Percentiles rank a stretch among this genome's conserved stretches.
Conservation (phyloP, 371 early-diverging fungal genomes). For the Syncephalastrum racemosum region DNA sequence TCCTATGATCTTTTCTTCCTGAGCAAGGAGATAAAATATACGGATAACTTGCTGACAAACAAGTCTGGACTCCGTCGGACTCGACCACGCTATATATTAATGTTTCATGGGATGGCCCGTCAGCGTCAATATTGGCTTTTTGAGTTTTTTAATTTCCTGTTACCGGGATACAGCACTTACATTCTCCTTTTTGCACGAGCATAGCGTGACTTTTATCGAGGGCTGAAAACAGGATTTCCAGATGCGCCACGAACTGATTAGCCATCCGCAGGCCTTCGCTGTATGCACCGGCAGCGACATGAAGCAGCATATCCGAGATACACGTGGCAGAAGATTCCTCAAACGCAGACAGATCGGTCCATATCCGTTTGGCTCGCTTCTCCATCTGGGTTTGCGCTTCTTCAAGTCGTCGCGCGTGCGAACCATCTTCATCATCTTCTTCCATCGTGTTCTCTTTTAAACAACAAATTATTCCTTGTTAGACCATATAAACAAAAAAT, state of each 20-base stretch:
- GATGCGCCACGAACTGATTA: slow-evolving; percentile 84
- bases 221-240: slow-evolving; percentile 86
- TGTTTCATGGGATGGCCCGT: neutral
- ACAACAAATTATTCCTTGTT: no score
- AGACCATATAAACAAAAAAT: no score
- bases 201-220: slow-evolving; percentile 65
- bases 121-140: neutral
- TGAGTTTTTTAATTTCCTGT: slow-evolving; percentile 4
- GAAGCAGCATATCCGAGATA: slow-evolving; percentile 93
- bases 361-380: slow-evolving; percentile 83
- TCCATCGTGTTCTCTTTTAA: no score
- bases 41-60: slow-evolving; percentile 31
- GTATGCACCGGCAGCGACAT: slow-evolving; percentile 84
- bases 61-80: slow-evolving; percentile 70
- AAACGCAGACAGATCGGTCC: slow-evolving; percentile 90
- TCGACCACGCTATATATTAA: slow-evolving; percentile 54
- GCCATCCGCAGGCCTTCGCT: slow-evolving; percentile 87
- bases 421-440: neutral
- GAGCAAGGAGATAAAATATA: slow-evolving; percentile 54
- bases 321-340: slow-evolving; percentile 96
- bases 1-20: slow-evolving; percentile 58
- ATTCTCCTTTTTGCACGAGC: slow-evolving; percentile 11
- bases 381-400: slow-evolving; percentile 54
- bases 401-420: slow-evolving; percentile 28
- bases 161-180: no score